These are phyloP conservation scores for Talaromyces sp. DNA, from an alignment of 2,329 filamentous ascomycete genomes.

Conservation along the genomic window DNA sequence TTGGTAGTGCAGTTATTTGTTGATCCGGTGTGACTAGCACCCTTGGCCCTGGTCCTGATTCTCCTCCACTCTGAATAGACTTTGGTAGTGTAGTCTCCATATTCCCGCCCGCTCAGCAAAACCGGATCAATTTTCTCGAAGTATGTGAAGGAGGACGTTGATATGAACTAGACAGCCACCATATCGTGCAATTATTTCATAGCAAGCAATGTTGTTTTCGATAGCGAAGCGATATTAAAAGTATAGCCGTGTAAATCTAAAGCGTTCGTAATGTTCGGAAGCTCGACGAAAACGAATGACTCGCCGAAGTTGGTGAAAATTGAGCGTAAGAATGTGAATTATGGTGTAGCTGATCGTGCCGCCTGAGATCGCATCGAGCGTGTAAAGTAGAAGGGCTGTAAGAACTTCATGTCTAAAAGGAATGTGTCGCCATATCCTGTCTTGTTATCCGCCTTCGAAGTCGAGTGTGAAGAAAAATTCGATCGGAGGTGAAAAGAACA, in stretches of 20 bases:
- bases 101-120: slow-evolving; percentile 22
- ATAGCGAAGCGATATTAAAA: neutral
- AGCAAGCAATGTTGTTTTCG: neutral
- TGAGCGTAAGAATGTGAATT: neutral
- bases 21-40: slow-evolving; percentile 18
- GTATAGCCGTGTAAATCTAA: neutral
- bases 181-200: neutral
- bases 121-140: neutral
- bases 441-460: neutral
- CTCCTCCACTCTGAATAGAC: slow-evolving; percentile 21
- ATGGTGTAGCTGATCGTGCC: neutral
- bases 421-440: slow-evolving; percentile 5
- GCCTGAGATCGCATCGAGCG: slow-evolving; percentile 8
- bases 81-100: slow-evolving; percentile 34
- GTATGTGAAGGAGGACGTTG: neutral
- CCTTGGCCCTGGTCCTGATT: slow-evolving; percentile 20
- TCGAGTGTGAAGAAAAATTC: neutral
- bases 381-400: neutral
- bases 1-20: slow-evolving; percentile 19
- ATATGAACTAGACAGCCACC: neutral
- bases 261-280: neutral
- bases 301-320: slow-evolving; percentile 5
- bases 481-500: neutral
- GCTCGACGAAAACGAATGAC: slow-evolving; percentile 11
- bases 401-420: slow-evolving; percentile 8